Base-by-base conservation (phyloP, 1,139 yeast genomes). In the Taphrina pruni region DNA sequence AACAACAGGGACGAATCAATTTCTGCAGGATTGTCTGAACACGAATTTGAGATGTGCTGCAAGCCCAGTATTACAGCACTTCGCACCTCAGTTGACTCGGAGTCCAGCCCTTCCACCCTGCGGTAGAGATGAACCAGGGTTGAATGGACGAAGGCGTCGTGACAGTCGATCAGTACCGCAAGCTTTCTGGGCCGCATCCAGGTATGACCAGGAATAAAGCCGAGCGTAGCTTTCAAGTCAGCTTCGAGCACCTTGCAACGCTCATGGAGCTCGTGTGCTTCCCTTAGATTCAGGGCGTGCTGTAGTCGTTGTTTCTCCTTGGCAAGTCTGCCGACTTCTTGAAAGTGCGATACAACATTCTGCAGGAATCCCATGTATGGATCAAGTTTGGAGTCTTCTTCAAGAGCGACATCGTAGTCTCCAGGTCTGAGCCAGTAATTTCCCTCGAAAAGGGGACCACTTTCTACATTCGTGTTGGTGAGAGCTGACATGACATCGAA, bases 291-390 rank as follows among this genome's bases (percentile, higher is more conserved):
- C n/a, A 57, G 6, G 11, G 8, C 11, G 17, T 32, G 11, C 11
- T 8, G 5, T 14, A 51, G 5, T 26, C 35, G n/a, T 21, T 51
- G 56, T 32, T 41, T 20, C 38, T 57, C 61, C 26, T 21, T 20
- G 12, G 51, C 39, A 32, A 57, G 61, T 20, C 20, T 17, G 11
- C 61, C 48, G 6, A 57, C 39, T 21, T 57, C 61, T 5, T n/a
- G 36, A 12, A 57, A 41, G 12, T 21, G 41, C 6, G 61, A 50
- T 6, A 57, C 61, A n/a, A 57, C 51, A 35, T 57, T 36, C 20
- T 57, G 61, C 21, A 57, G 35, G 38, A 57, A 57, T n/a, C 61
- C 51, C 61, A 57, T 57, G 21, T 57, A 57, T 9, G 61, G 61
- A 43, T 57, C 61, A 6, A 57, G 26, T 20, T 43, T 57, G 51